Evolutionary conservation across 805 yeast species (phyloP), one percentile per base, ranked within the genome.

Genomic region (Candida sakaeoensis): DNA sequence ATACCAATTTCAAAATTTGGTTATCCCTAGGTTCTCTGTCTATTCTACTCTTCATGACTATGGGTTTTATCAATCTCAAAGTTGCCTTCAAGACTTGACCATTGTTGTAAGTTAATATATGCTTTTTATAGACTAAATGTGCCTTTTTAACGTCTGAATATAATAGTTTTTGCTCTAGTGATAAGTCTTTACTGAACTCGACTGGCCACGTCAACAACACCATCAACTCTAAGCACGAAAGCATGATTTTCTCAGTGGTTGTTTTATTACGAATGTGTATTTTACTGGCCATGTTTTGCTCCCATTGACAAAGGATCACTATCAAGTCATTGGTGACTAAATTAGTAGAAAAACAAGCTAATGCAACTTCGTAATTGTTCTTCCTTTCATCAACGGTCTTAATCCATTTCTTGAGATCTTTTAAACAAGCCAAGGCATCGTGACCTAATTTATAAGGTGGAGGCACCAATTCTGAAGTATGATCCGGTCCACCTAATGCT

Each of bases 401-500:
- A 39, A 93, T 74, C 96, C 98, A 91, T 50, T 85, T 72, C 56
- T 87, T 88, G 45, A 93, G 61, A 61, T 93, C 99, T 50, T 85
- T 82, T 23, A 93, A 62, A 61, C 97, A 88, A 0, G 89, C 89
- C 40, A 77, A 58, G 2, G 95, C 95, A 53, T 91, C 97, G 43
- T 83, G 88, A 8, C 98, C 98, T 2, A 90, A 71, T 44, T 77
- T 78, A 53, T 93, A 93, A 0, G 79, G 79, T 0, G 74, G 70
- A 3, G 74, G 72, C 1, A 61, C 57, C 2, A 55, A 46, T 5
- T 33, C 26, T 10, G 51, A 36, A 1, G 82, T 61, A 35, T 82
- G 77, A 60, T 90, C 96, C 1, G 82, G 75, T 1, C 97, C 98
- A 39, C 99, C 99, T 2, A 91, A 70, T 0, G 98, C 95, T 3